Evolutionary conservation across 2,329 filamentous ascomycete species (phyloP).

Genomic region (Emergomyces orientalis): DNA sequence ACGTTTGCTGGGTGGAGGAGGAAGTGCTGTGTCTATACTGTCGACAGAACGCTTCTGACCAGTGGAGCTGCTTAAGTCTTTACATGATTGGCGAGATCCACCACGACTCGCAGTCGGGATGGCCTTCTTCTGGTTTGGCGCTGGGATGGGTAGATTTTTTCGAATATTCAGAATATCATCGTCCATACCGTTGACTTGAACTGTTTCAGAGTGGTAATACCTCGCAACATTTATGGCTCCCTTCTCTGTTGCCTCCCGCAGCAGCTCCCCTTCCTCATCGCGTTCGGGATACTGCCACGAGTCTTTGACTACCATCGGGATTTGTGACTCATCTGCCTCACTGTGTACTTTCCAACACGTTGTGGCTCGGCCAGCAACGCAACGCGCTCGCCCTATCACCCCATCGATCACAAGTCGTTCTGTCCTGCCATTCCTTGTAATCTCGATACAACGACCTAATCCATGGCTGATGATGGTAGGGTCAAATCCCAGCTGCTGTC

Average conservation of each 20-base stretch:
- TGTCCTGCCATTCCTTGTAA: not conserved
- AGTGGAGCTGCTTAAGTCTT: not conserved
- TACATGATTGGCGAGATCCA: not conserved
- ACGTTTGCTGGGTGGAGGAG: not conserved
- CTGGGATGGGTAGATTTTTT: not conserved
- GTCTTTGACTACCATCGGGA: not conserved
- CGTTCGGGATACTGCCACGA: not conserved
- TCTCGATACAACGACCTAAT: not conserved
- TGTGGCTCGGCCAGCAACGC: not conserved
- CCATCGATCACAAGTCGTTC: not conserved
- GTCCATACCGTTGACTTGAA: not conserved
- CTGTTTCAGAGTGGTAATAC: not conserved
- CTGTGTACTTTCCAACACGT: too few species aligned
- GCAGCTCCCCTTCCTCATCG: not conserved
- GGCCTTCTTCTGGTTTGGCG: not conserved
- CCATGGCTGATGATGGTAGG: not conserved
- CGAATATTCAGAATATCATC: not conserved
- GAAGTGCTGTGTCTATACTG: not conserved
- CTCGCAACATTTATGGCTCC: not conserved
- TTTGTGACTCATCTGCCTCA: not conserved
- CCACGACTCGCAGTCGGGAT: not conserved
- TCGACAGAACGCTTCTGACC: not conserved
- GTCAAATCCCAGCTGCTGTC: not conserved
- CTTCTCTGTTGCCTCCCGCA: not conserved
- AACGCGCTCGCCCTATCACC: not conserved